Base-by-base conservation (phyloP, 2,329 filamentous ascomycete genomes). In the Stylonectria norvegica region DNA sequence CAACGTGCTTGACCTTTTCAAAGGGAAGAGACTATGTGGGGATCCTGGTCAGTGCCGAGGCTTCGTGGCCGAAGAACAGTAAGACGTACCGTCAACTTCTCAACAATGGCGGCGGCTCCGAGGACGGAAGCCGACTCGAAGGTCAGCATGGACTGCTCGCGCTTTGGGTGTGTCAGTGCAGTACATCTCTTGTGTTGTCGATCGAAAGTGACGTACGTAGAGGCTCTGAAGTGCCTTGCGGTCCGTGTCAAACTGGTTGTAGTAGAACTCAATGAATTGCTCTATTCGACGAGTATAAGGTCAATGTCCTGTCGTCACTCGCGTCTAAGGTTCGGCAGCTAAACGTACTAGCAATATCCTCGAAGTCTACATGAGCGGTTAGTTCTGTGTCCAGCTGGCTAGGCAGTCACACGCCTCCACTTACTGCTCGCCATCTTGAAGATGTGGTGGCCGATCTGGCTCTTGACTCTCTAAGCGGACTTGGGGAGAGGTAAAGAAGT, bases 241-340 rank as follows among this genome's bases (percentile, higher is more conserved):
- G 68, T 90, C 76, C 47, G 61, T 49, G 65, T 95, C 89, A 69
- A 96, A 95, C 45, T 82, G 83, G 60, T 84, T 75, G 78, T 95
- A 96, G 81, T 96, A 97, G 75, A 85, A 91, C 46, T 83, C 63
- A 53, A 91, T 84, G 69, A 97, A 96, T 70, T 94, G 79, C 66
- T 84, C 90, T 96, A 34, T 52, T 43, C 16, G 27, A 17, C 23
- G 33, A 11, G 8, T 7, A 16, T 15, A 11, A n/a, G 16, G 43
- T 50, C 17, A 51, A 39, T 17, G 15, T 11, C 17, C 42, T n/a
- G 9, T 11, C 5, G 16, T 25, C 23, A 20, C 6, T 31, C 18
- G 41, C 41, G 28, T 41, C 40, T 34, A 22, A 22, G 25, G 34
- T 28, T 38, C 16, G 15, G 20, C 28, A 15, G 28, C 15, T 14